phyloP scores from a whole-genome alignment of 2,329 filamentous ascomycete species.

The Dactylellina parvicollis region DNA sequence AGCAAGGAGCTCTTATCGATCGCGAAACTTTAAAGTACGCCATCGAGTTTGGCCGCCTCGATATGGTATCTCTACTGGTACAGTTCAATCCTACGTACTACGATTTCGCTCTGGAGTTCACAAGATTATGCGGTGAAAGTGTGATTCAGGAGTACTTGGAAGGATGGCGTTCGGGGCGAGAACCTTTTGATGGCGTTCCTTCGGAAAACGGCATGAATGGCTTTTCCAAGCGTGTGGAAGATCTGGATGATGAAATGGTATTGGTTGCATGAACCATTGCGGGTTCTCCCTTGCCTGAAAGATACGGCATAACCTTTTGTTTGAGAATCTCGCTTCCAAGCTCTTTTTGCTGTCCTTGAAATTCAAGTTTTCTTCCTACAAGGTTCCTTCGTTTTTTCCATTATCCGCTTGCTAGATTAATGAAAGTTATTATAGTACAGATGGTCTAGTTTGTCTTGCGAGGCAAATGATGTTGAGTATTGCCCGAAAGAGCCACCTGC shows the following conservation, averaged over 20 bases:
- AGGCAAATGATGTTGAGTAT: too few species aligned
- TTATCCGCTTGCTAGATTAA: too few species aligned
- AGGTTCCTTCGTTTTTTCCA: too few species aligned
- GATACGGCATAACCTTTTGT: too few species aligned
- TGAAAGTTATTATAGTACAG: too few species aligned
- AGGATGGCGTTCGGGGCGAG: neutral
- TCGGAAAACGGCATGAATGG: conserved; percentile 2
- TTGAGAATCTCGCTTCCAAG: too few species aligned
- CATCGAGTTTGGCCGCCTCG: conserved; percentile 6
- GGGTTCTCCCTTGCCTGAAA: too few species aligned
- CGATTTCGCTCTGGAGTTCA: neutral
- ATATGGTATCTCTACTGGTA: conserved; percentile 39
- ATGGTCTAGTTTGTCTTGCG: too few species aligned
- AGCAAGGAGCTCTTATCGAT: conserved; percentile 3
- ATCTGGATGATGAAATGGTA: neutral
- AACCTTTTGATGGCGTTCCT: neutral
- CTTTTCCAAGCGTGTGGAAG: neutral
- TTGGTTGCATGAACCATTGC: too few species aligned
- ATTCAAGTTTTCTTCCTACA: too few species aligned
- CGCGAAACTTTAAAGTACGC: neutral
- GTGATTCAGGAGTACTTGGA: conserved; percentile 22
- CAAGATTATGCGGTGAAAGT: neutral
- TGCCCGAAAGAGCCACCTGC: too few species aligned
- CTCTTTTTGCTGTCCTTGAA: too few species aligned
- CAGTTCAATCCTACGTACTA: conserved; percentile 5